These are phyloP conservation scores for Cornus florida DNA, from an alignment of 148 eudicot genomes.

Conservation along the genomic window DNA sequence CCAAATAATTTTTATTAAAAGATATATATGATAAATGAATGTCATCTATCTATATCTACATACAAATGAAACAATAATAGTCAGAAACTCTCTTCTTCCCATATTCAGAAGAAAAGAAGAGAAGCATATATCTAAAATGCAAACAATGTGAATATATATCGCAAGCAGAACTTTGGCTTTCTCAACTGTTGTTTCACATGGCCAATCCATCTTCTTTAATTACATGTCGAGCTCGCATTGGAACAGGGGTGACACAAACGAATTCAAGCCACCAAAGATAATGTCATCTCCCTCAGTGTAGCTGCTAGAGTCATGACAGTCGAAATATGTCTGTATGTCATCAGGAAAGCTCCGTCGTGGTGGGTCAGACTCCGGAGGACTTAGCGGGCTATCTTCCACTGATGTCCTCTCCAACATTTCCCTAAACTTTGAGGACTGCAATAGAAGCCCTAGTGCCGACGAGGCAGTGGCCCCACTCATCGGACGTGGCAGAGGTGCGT, in stretches of 20 bases:
- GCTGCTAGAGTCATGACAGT: constrained; percentile 34
- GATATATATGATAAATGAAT: not conserved
- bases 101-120: not conserved
- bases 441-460: constrained; percentile 29
- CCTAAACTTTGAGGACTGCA: constrained; percentile 42
- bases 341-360: constrained; percentile 54
- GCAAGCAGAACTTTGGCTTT: not conserved
- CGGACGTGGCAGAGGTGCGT: constrained; percentile 4
- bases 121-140: not conserved
- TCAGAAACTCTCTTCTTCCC: not conserved
- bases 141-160: not conserved
- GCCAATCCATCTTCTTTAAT: not conserved
- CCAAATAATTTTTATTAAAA: not conserved
- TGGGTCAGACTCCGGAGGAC: constrained; percentile 21
- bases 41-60: not conserved
- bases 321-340: constrained; percentile 57
- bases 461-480: constrained; percentile 7
- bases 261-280: constrained; percentile 38
- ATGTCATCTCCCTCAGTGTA: constrained; percentile 37
- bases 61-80: not conserved
- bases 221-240: constrained; percentile 38
- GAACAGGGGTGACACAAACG: constrained; percentile 36
- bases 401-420: constrained; percentile 35
- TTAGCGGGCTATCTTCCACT: constrained; percentile 8
- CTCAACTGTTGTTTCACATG: too few relatives aligned